Evolutionary conservation across 345 rosid species (phyloP).

Genomic region (Eucalyptus polyanthemos): DNA sequence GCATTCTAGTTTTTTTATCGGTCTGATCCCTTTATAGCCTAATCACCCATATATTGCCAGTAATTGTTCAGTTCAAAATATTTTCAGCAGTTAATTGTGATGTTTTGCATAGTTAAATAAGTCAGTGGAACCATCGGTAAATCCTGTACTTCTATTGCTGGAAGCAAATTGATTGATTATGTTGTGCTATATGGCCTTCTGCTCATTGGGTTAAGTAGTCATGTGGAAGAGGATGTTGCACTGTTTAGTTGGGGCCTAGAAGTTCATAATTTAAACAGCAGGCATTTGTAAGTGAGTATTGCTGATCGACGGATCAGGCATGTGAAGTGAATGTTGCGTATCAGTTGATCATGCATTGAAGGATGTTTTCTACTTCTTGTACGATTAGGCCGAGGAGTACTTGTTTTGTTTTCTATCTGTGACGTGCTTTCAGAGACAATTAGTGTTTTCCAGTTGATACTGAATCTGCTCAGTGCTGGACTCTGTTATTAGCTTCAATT

Average conservation of each 20-base stretch:
- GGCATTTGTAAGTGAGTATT: neutral
- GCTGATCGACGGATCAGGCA: fast-evolving
- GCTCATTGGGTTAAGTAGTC: neutral
- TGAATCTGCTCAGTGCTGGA: neutral
- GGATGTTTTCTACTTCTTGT: neutral
- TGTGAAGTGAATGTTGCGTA: neutral
- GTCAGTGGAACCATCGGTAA: neutral
- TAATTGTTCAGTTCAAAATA: neutral
- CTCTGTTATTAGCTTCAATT: neutral
- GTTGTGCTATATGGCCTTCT: neutral
- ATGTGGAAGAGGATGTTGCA: neutral
- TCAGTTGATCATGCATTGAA: neutral
- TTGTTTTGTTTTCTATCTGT: neutral
- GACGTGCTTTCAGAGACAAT: neutral
- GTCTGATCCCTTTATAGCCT: neutral
- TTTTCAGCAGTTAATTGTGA: neutral
- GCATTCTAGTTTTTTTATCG: neutral
- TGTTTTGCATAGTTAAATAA: neutral
- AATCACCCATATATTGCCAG: neutral
- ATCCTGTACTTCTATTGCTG: neutral
- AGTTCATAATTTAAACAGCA: neutral
- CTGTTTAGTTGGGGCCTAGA: neutral
- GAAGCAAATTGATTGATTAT: neutral
- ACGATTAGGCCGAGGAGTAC: neutral
- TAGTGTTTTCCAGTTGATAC: neutral